phyloP scores from a whole-genome alignment of 179 eudicot species.

The Amaranthus tricolor region DNA sequence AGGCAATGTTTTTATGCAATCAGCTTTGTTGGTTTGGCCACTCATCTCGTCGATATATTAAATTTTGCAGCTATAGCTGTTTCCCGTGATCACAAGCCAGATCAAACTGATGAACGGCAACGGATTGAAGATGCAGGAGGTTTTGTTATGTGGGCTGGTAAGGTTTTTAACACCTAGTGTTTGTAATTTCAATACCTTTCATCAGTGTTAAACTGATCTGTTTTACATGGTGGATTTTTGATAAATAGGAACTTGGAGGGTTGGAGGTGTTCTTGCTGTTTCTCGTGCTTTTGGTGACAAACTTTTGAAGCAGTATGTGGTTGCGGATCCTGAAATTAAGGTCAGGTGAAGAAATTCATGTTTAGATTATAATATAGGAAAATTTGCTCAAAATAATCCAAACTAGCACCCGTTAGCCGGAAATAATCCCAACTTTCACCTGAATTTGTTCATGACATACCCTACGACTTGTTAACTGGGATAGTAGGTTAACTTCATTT shows the following conservation, averaged over 20 bases:
- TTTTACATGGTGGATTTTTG: slow-evolving; percentile 8
- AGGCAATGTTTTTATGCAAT: neutral
- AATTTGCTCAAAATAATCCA: too few species aligned
- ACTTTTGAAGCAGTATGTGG: slow-evolving; percentile 92
- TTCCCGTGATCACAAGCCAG: slow-evolving; percentile 99
- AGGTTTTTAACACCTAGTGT: slow-evolving; percentile 13
- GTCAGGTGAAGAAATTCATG: slow-evolving; percentile 29
- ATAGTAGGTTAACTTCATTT: too few species aligned
- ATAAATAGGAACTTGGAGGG: slow-evolving; percentile 90
- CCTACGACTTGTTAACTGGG: too few species aligned
- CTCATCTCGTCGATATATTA: slow-evolving; percentile 5
- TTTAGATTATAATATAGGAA: slow-evolving; percentile 1
- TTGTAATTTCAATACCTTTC: neutral
- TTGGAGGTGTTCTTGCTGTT: slow-evolving; percentile 99
- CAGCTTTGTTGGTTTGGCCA: slow-evolving; percentile 1
- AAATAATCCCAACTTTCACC: too few species aligned
- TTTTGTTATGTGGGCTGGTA: slow-evolving; percentile 99
- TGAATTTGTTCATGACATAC: too few species aligned
- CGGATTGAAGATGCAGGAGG: slow-evolving; percentile 99
- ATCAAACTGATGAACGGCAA: slow-evolving; percentile 95
- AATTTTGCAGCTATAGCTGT: slow-evolving; percentile 82
- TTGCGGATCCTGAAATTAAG: slow-evolving; percentile 97
- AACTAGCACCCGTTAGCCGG: too few species aligned
- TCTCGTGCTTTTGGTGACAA: slow-evolving; percentile 99
- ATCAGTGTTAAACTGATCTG: neutral